Percentiles rank a stretch among this genome's conserved stretches.
phyloP scores from a whole-genome alignment of 2,329 filamentous ascomycete genomes.

The Cytospora mali region DNA sequence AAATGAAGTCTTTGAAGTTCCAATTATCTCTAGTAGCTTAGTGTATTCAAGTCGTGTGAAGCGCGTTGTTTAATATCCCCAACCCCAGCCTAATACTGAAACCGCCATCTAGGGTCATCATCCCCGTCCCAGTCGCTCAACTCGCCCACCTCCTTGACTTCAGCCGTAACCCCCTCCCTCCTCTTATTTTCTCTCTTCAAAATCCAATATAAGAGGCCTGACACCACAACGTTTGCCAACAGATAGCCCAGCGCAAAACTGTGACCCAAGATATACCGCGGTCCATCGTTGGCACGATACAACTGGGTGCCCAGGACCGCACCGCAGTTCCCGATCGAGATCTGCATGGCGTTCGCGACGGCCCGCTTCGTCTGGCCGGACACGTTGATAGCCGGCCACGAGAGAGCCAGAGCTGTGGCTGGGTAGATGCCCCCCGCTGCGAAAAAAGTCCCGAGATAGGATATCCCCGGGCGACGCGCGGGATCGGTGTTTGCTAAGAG shows the following conservation, averaged over 20 bases:
- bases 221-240: slow-evolving; percentile 58
- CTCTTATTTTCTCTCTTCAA: slow-evolving; percentile 60
- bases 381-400: slow-evolving; percentile 74
- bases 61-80: too few relatives aligned
- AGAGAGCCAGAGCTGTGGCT: slow-evolving; percentile 62
- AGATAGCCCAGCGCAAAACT: slow-evolving; percentile 68
- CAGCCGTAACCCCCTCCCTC: slow-evolving; percentile 47
- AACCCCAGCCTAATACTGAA: slow-evolving; percentile 52
- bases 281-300: slow-evolving; percentile 62
- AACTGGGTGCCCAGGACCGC: slow-evolving; percentile 71
- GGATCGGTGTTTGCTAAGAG: slow-evolving; percentile 55
- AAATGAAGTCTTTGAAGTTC: background rate
- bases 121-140: slow-evolving; percentile 62
- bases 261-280: slow-evolving; percentile 68
- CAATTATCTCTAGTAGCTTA: background rate
- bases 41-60: too few relatives aligned
- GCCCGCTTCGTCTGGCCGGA: slow-evolving; percentile 71
- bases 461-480: slow-evolving; percentile 53
- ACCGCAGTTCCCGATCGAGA: slow-evolving; percentile 70
- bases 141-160: slow-evolving; percentile 53
- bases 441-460: slow-evolving; percentile 64
- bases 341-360: slow-evolving; percentile 70
- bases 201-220: slow-evolving; percentile 53
- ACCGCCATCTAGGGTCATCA: slow-evolving; percentile 67
- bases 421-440: slow-evolving; percentile 70